Base-by-base conservation (phyloP, 495 filamentous ascomycete genomes). In the Aspergillus wentii region DNA sequence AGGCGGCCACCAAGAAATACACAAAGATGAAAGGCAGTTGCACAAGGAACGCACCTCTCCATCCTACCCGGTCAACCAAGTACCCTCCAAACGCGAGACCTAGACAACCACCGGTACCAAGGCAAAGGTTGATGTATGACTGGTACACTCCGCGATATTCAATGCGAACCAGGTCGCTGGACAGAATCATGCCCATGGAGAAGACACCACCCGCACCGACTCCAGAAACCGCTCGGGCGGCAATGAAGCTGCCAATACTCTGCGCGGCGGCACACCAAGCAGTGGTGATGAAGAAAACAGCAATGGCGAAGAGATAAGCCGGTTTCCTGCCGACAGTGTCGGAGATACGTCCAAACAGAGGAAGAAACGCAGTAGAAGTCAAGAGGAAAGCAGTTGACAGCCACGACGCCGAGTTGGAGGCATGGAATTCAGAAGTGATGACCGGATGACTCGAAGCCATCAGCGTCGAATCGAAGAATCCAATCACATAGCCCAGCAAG, bases 381-480 rank as follows among this genome's bases (percentile, higher is more conserved):
- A 91, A 64, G 7, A 88, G 51, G 38, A 89, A 91, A 0, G 84
- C 78, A 0, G 85, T 88, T 15, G 85, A 87, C 3, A 91, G 67
- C 86, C 86, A 91, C 8, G 84, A 88, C 5, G 85, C 85, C 13
- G 74, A 69, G 49, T 89, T 88, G 10, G 82, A 82, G 33, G 80
- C 73, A 35, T 80, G 66, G 54, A 91, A 89, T 49, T 86, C 76
- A 1, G 83, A 86, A 0, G 85, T 89, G 35, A 91, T 88, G 21
- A 86, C 82, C 7, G 85, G 86, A 57, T 91, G 85, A 30, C 75
- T 83, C 2, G 83, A 86, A 0, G 85, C 83, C 83, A 91, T 88
- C 48, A 89, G 71, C 5, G 85, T 88, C 18, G 72, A 71, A 62
- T 91, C 86, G 53, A 89, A 89, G 46, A 69, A 74, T 1, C 71